Evolutionary conservation across 2,329 filamentous ascomycete species (phyloP).

Genomic region (Fusarium temperatum): DNA sequence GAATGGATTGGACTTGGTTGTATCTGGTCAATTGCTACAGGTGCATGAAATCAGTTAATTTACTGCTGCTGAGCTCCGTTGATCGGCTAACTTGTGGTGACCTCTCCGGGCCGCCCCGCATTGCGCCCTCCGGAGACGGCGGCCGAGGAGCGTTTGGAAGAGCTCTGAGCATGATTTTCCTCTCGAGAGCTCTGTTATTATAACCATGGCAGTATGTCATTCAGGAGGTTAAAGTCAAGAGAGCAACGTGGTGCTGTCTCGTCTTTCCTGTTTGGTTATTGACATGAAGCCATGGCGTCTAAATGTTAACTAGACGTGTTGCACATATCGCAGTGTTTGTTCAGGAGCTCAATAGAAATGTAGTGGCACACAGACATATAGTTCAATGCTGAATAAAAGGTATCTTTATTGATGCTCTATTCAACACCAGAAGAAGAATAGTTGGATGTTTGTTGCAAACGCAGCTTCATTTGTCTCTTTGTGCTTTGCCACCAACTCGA

Average conservation of each 20-base stretch:
- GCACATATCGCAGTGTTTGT: background rate
- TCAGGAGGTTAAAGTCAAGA: background rate
- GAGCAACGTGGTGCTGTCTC: background rate
- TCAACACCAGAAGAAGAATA: conserved; percentile 8
- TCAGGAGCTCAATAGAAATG: background rate
- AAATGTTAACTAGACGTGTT: background rate
- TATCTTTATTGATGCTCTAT: conserved; percentile 6
- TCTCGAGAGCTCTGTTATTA: background rate
- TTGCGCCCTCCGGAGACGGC: conserved; percentile 31
- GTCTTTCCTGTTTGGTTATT: background rate
- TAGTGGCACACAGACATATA: background rate
- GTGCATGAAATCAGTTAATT: conserved; percentile 15
- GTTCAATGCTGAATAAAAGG: background rate
- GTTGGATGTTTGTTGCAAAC: background rate
- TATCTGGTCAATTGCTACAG: background rate
- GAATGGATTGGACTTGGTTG: background rate
- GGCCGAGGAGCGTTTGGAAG: background rate
- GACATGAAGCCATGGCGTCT: background rate
- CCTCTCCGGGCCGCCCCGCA: conserved; percentile 21
- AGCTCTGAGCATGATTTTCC: background rate
- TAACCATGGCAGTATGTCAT: background rate
- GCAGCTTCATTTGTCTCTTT: background rate
- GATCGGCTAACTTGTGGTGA: conserved; percentile 32
- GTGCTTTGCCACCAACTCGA: background rate
- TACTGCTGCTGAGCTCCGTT: conserved; percentile 32